Evolutionary conservation across 164 flowering plant species (phyloP).

Genomic region (Taxillus chinensis): DNA sequence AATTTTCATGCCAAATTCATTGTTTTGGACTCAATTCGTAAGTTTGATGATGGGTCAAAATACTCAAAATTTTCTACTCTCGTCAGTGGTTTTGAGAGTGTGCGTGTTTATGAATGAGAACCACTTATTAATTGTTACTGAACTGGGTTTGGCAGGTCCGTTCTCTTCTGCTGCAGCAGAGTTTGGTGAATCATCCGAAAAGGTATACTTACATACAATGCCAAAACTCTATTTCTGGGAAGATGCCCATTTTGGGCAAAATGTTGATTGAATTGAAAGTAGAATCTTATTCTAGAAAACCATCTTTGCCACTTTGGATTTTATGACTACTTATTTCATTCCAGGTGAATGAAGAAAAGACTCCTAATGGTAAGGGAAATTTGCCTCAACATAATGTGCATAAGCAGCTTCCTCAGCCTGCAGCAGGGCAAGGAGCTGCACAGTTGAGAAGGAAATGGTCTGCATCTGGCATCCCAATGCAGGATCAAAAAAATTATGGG

Average conservation of each 20-base stretch:
- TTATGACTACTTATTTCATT: neutral
- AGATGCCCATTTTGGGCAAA: neutral
- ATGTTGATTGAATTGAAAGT: neutral
- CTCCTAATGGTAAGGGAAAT: constrained; percentile 18
- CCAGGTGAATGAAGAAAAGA: constrained; percentile 37
- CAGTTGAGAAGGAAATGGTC: constrained; percentile 22
- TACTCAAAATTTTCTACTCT: neutral
- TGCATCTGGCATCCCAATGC: constrained; percentile 16
- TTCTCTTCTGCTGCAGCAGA: constrained; percentile 26
- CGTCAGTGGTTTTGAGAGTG: neutral
- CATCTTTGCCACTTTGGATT: neutral
- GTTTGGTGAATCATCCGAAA: constrained; percentile 43
- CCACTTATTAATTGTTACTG: neutral
- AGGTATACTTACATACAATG: constrained; percentile 28
- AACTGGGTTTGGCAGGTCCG: constrained; percentile 25
- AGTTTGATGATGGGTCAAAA: neutral
- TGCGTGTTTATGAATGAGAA: neutral
- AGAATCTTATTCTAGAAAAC: neutral
- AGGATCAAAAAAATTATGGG: constrained; percentile 16
- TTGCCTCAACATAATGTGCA: constrained; percentile 17
- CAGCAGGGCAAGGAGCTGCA: constrained; percentile 20
- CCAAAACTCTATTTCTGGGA: neutral
- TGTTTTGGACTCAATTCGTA: neutral
- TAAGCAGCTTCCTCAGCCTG: constrained; percentile 16
- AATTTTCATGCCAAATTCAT: neutral